phyloP scores from a whole-genome alignment of 768 basidiomycete genomes.

The Artomyces pyxidatus region DNA sequence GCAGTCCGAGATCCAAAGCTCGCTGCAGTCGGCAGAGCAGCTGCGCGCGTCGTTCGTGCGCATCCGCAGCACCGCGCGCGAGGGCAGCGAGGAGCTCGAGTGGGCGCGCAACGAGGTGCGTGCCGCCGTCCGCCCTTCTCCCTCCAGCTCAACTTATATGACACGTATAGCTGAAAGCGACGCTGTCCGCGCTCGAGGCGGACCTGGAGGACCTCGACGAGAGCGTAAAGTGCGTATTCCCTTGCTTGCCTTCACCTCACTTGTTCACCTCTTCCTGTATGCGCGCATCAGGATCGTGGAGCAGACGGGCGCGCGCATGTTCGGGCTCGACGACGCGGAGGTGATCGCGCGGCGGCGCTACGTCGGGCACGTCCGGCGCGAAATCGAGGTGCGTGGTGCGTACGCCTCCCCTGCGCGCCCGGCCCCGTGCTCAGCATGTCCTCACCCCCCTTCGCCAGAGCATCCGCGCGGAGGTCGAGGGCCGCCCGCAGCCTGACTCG shows the following conservation, averaged over 20 bases:
- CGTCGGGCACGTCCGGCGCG: conserved; percentile 61
- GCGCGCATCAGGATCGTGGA: conserved; percentile 65
- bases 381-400: conserved; percentile 63
- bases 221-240: conserved; percentile 70
- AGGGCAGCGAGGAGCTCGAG: conserved; percentile 71
- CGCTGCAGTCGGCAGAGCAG: conserved; percentile 62
- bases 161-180: conserved; percentile 49
- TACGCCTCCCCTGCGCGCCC: neutral
- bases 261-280: neutral
- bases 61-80: conserved; percentile 63
- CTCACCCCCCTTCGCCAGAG: conserved; percentile 48
- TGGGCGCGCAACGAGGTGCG: conserved; percentile 73
- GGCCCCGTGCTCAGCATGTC: conserved; percentile 13
- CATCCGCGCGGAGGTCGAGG: conserved; percentile 60
- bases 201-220: conserved; percentile 93
- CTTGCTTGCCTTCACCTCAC: neutral
- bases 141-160: neutral
- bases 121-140: neutral
- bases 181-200: conserved; percentile 69
- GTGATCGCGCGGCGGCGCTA: conserved; percentile 71
- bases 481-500: conserved; percentile 12
- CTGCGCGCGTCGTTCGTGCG: conserved; percentile 70
- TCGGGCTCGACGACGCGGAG: conserved; percentile 74
- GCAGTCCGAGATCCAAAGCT: conserved; percentile 71
- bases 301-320: conserved; percentile 72